phyloP scores from a whole-genome alignment of 169 alveolate species.

The Cystoisospora suis region DNA sequence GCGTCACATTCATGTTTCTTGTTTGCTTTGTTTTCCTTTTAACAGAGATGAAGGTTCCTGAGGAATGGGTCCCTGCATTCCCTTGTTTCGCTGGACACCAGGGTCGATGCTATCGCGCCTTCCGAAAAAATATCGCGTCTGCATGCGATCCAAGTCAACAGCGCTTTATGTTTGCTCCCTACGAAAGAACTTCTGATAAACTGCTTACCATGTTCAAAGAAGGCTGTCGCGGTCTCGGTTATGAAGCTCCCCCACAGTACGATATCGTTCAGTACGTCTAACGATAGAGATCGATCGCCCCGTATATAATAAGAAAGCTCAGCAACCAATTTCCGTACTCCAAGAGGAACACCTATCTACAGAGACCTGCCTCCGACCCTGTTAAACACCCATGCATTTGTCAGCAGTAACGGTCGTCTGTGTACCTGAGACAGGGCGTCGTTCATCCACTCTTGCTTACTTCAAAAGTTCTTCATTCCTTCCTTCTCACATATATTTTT shows the following conservation, averaged over 20 bases:
- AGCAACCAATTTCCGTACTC: too few species aligned
- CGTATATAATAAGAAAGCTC: too few species aligned
- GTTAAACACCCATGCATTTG: too few species aligned
- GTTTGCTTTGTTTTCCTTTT: background rate
- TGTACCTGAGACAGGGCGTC: too few species aligned
- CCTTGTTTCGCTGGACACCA: slow-evolving; percentile 40
- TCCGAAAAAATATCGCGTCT: background rate
- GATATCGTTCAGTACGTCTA: background rate
- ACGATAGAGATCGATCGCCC: too few species aligned
- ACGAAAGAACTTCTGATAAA: slow-evolving; percentile 35
- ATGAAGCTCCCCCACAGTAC: slow-evolving; percentile 1
- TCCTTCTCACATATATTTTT: too few species aligned
- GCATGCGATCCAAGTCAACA: slow-evolving; percentile 12
- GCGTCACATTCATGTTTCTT: background rate
- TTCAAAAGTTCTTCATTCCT: too few species aligned
- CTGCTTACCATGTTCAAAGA: slow-evolving; percentile 20
- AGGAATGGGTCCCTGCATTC: background rate
- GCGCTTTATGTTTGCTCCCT: slow-evolving; percentile 7
- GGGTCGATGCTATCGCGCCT: slow-evolving; percentile 28
- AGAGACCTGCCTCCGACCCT: too few species aligned
- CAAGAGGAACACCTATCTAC: too few species aligned
- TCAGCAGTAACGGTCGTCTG: too few species aligned
- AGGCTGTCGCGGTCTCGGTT: slow-evolving; percentile 18
- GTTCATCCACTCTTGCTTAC: too few species aligned
- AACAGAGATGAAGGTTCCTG: slow-evolving; percentile 29